Percentiles rank a stretch among this genome's conserved stretches.
phyloP scores from a whole-genome alignment of 148 eudicot genomes.

The Silene uniflora region DNA sequence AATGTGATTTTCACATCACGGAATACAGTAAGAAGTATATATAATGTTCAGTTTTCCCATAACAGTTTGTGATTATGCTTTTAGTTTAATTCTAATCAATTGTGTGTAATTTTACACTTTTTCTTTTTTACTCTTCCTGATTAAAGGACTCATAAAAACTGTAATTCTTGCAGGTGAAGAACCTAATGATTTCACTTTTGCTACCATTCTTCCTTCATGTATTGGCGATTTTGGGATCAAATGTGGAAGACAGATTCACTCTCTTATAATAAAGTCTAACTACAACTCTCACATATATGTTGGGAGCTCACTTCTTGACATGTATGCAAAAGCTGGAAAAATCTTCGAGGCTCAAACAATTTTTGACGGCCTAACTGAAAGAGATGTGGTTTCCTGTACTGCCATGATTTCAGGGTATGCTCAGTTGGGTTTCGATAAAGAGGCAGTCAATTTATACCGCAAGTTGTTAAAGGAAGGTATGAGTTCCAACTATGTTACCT shows the following conservation, averaged over 20 bases:
- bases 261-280: constrained; percentile 44
- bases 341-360: constrained; percentile 61
- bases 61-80: background rate
- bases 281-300: constrained; percentile 68
- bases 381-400: constrained; percentile 90
- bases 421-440: constrained; percentile 70
- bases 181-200: constrained; percentile 87
- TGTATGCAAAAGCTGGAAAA: constrained; percentile 79
- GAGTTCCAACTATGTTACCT: constrained; percentile 75
- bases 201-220: constrained; percentile 69
- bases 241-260: constrained; percentile 73
- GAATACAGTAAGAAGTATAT: background rate
- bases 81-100: background rate
- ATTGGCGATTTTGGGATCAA: constrained; percentile 39
- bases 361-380: constrained; percentile 60
- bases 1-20: no score
- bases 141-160: constrained; percentile 17
- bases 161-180: constrained; percentile 48
- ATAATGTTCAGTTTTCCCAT: background rate
- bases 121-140: background rate
- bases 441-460: constrained; percentile 63
- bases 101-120: background rate
- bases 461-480: constrained; percentile 57
- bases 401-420: constrained; percentile 89
- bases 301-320: constrained; percentile 92